These are phyloP conservation scores for Fusarium musae DNA, from an alignment of 2,329 filamentous ascomycete species.

Conservation along the genomic window DNA sequence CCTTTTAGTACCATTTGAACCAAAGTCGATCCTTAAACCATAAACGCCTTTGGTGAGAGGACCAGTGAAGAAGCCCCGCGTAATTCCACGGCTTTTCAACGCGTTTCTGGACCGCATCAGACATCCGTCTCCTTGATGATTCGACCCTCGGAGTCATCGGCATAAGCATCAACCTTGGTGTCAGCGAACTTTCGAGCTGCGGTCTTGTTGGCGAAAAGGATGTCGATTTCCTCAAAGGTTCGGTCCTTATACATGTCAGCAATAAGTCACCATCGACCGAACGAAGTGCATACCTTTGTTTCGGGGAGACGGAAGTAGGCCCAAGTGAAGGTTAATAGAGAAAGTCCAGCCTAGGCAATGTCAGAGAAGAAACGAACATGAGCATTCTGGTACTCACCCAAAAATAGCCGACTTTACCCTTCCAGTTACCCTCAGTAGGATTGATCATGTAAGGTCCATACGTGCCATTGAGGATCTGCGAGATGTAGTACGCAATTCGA, in stretches of 20 bases:
- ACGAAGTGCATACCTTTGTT: constrained; percentile 21
- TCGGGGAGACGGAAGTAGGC: constrained; percentile 51
- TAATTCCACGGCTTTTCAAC: too few species aligned
- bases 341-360: constrained; percentile 36
- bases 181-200: constrained; percentile 50
- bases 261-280: rapidly evolving
- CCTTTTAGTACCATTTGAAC: rapidly evolving
- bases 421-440: constrained; percentile 48
- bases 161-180: constrained; percentile 10
- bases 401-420: constrained; percentile 51
- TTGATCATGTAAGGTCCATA: constrained; percentile 50
- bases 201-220: constrained; percentile 48
- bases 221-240: constrained; percentile 50
- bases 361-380: rapidly evolving
- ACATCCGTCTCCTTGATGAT: constrained; percentile 2
- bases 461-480: constrained; percentile 46
- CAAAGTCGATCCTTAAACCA: rapidly evolving
- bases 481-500: constrained; percentile 46
- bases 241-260: not conserved
- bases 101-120: not conserved
- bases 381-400: not conserved
- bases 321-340: constrained; percentile 45
- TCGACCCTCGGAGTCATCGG: not conserved
- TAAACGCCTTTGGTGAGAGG: too few species aligned
- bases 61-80: too few species aligned